Evolutionary conservation across 805 yeast genomes (phyloP).

Genomic region (Wickerhamiella cacticola): DNA sequence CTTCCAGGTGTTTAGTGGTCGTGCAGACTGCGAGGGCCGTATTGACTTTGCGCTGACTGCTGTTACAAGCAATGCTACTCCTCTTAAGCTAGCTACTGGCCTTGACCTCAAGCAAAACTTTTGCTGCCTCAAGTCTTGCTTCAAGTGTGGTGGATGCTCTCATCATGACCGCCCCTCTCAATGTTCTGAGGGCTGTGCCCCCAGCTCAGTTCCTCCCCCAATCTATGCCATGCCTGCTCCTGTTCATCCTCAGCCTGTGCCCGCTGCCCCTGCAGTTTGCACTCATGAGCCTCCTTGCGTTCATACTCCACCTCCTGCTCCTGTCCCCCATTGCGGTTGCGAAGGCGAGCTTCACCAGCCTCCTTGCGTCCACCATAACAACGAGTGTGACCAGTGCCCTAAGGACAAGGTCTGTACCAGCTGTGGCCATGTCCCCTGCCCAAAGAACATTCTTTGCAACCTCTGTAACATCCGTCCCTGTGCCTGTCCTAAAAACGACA

Average conservation of each 20-base stretch:
- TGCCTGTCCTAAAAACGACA: not conserved
- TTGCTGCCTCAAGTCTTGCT: constrained; percentile 8
- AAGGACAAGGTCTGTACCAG: not conserved
- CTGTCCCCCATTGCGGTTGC: not conserved
- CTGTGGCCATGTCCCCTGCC: constrained; percentile 6
- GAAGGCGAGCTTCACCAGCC: not conserved
- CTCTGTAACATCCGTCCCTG: constrained; percentile 6
- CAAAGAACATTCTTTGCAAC: constrained; percentile 1
- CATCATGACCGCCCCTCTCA: not conserved
- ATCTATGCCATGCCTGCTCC: not conserved
- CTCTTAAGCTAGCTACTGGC: not conserved
- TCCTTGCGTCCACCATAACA: not conserved
- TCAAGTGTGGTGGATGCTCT: constrained; percentile 10
- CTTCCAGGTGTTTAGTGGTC: constrained; percentile 7
- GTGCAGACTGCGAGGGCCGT: constrained; percentile 1
- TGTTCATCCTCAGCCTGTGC: not conserved
- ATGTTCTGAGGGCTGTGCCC: not conserved
- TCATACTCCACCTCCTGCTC: constrained; percentile 1
- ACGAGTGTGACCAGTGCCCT: constrained; percentile 1
- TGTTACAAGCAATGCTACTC: constrained; percentile 1
- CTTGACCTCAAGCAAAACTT: constrained; percentile 9
- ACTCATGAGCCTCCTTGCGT: not conserved
- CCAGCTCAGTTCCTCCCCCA: not conserved
- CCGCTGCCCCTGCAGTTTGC: not conserved
- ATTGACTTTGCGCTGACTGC: constrained; percentile 7